These are phyloP conservation scores for Myxozyma geophila DNA, from an alignment of 805 yeast species.

Conservation along the genomic window DNA sequence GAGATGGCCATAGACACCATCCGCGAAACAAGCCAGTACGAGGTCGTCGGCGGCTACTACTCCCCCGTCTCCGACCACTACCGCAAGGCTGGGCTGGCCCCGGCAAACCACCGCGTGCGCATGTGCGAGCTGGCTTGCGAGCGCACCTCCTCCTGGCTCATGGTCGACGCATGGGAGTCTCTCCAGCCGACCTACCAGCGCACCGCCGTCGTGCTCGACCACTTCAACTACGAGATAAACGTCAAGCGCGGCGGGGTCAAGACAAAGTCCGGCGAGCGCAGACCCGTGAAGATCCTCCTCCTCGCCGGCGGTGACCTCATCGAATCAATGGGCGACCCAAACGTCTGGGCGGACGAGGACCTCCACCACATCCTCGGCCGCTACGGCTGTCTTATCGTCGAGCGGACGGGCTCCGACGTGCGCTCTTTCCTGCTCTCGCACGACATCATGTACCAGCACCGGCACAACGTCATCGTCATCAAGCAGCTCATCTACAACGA, in stretches of 20 bases:
- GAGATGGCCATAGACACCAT: conserved; percentile 95
- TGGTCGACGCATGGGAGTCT: conserved; percentile 99
- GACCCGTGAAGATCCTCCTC: conserved; percentile 93
- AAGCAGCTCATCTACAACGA: conserved; percentile 96
- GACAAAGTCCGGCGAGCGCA: conserved; percentile 50
- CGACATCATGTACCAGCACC: conserved; percentile 96
- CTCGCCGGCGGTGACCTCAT: conserved; percentile 97
- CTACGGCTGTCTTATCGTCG: conserved; percentile 95
- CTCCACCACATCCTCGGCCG: conserved; percentile 92
- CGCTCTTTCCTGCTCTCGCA: conserved; percentile 88
- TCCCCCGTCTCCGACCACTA: conserved; percentile 87
- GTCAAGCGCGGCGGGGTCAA: conserved; percentile 84
- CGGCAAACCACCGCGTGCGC: conserved; percentile 85
- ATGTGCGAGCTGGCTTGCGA: conserved; percentile 99
- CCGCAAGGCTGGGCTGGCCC: conserved; percentile 89
- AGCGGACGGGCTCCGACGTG: conserved; percentile 95
- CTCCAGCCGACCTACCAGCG: conserved; percentile 88
- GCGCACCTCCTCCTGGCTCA: conserved; percentile 92
- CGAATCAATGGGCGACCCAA: conserved; percentile 99
- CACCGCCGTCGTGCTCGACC: conserved; percentile 94
- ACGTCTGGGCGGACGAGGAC: conserved; percentile 97
- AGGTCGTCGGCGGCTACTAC: conserved; percentile 94
- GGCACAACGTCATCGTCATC: conserved; percentile 84
- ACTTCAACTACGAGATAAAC: conserved; percentile 93
- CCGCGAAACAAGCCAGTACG: conserved; percentile 88